These are phyloP conservation scores for Rhododendron ferrugineum DNA, from an alignment of 148 eudicot genomes.

Conservation along the genomic window DNA sequence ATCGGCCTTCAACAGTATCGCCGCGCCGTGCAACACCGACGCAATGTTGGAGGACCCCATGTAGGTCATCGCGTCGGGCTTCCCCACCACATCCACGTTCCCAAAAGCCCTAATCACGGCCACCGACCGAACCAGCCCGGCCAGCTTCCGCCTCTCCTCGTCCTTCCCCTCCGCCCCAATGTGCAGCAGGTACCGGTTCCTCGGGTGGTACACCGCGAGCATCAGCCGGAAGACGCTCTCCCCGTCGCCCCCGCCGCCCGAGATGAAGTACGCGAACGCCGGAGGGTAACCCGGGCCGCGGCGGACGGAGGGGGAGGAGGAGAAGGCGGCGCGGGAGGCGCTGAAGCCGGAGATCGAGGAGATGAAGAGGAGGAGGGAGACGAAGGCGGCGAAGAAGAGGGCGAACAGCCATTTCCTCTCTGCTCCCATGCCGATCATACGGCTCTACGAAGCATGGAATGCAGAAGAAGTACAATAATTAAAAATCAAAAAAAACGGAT, in stretches of 20 bases:
- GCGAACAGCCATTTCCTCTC: conserved; percentile 80
- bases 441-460: conserved; percentile 17
- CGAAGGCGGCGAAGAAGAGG: conserved; percentile 57
- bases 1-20: conserved; percentile 76
- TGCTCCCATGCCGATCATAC: conserved; percentile 52
- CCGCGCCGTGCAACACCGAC: conserved; percentile 58
- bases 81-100: conserved; percentile 87
- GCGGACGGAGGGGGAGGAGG: conserved; percentile 32
- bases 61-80: conserved; percentile 62
- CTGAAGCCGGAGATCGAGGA: conserved; percentile 54
- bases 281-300: conserved; percentile 62
- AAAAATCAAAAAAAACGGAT: background rate
- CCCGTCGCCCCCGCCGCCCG: conserved; percentile 54
- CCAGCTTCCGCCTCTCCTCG: conserved; percentile 55
- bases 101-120: conserved; percentile 56
- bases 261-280: conserved; percentile 74
- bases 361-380: conserved; percentile 53
- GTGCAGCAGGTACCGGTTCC: conserved; percentile 78
- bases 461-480: background rate
- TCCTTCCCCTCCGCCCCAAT: conserved; percentile 57
- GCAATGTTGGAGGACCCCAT: conserved; percentile 80
- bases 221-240: conserved; percentile 55
- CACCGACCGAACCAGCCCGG: conserved; percentile 43
- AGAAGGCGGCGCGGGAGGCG: conserved; percentile 28
- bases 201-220: conserved; percentile 79